Conservation (phyloP, 371 early-diverging fungal species). For the Apophysomyces trapeziformis region DNA sequence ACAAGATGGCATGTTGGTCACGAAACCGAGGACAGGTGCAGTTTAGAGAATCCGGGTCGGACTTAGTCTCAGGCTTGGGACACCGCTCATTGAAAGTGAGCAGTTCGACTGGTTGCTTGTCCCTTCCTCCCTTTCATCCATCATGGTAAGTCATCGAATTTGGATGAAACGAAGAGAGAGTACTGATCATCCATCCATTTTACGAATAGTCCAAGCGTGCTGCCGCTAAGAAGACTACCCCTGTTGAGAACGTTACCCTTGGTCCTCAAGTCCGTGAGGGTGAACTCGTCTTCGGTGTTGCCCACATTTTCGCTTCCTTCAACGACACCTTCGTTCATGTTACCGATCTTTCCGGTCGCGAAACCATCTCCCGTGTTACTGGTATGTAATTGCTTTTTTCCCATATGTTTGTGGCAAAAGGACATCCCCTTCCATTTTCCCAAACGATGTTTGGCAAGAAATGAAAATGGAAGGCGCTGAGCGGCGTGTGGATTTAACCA, state of each 20-base stretch:
- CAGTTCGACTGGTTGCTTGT: not conserved
- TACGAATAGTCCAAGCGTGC: slow-evolving; percentile 72
- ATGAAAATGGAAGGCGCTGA: slow-evolving; percentile 11
- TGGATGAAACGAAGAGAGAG: not conserved
- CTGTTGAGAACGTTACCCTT: slow-evolving; percentile 88
- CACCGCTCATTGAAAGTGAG: not conserved
- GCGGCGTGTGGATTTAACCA: slow-evolving; percentile 21
- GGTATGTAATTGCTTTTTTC: slow-evolving; percentile 62
- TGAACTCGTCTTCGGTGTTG: slow-evolving; percentile 99
- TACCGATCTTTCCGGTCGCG: slow-evolving; percentile 99
- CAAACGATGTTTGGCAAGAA: not conserved
- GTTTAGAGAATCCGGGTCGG: not conserved
- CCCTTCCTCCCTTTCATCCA: slow-evolving; percentile 15
- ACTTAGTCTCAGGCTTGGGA: not conserved
- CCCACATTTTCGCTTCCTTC: slow-evolving; percentile 99
- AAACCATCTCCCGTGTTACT: slow-evolving; percentile 99
- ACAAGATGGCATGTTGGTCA: too few relatives aligned
- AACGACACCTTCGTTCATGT: slow-evolving; percentile 99
- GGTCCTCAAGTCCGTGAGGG: slow-evolving; percentile 98
- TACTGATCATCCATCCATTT: slow-evolving; percentile 11
- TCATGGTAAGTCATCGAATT: slow-evolving; percentile 11
- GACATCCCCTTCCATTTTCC: slow-evolving; percentile 4
- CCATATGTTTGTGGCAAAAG: slow-evolving; percentile 3
- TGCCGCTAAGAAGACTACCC: slow-evolving; percentile 59
- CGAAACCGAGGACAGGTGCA: too few relatives aligned